A percentile compares a stretch with the other conserved stretches of the same genome.
Conservation (phyloP, 352 stramenopile genomes). For the Phytopythium helicoides region DNA sequence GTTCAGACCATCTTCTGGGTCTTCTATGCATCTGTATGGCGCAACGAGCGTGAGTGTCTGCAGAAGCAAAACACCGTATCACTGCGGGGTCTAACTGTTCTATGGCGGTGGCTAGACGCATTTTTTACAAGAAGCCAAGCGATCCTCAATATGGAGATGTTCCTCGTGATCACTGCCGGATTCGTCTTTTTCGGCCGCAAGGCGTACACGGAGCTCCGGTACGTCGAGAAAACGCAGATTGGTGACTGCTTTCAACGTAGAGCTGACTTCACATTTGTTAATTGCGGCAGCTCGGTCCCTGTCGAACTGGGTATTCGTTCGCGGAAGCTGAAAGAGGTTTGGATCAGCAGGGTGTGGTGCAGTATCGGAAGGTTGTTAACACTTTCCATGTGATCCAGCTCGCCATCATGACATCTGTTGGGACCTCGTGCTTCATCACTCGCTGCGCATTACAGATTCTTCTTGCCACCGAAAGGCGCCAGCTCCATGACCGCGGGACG, state of each 20-base stretch:
- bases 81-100: too few relatives aligned
- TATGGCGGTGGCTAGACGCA: slow-evolving; percentile 30
- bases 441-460: slow-evolving; percentile 70
- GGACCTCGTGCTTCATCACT: slow-evolving; percentile 79
- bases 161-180: slow-evolving; percentile 62
- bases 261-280: background rate
- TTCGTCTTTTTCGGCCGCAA: slow-evolving; percentile 80
- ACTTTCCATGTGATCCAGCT: slow-evolving; percentile 21
- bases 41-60: slow-evolving; percentile 53
- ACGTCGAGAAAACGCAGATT: slow-evolving; percentile 3
- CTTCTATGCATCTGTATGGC: slow-evolving; percentile 75
- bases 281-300: slow-evolving; percentile 53
- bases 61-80: too few relatives aligned
- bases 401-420: slow-evolving; percentile 76
- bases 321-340: slow-evolving; percentile 77
- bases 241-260: too few relatives aligned
- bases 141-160: slow-evolving; percentile 82
- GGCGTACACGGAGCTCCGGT: slow-evolving; percentile 82
- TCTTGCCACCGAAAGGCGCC: slow-evolving; percentile 62
- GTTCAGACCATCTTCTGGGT: slow-evolving; percentile 73
- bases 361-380: background rate
- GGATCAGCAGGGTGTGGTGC: background rate
- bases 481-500: slow-evolving; percentile 72
- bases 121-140: slow-evolving; percentile 81
- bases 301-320: slow-evolving; percentile 81